phyloP scores from a whole-genome alignment of 805 yeast genomes.

The Teunomyces barrocoloradensis region DNA sequence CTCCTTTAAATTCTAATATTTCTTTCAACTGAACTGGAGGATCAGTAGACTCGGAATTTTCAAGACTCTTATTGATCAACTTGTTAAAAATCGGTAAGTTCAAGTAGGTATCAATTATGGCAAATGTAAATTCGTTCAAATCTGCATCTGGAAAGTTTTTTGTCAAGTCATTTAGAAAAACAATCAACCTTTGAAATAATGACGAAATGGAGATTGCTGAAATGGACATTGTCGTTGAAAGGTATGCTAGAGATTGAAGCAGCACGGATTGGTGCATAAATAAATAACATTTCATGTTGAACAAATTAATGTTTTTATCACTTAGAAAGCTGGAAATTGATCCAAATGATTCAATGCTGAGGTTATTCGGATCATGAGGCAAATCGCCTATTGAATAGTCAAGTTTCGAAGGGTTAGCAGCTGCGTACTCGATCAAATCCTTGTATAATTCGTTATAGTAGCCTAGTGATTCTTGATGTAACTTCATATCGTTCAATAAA shows the following conservation, averaged over 20 bases:
- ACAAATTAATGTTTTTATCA: conserved; percentile 16
- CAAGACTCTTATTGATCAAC: conserved; percentile 22
- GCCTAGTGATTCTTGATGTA: conserved; percentile 58
- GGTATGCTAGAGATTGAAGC: conserved; percentile 35
- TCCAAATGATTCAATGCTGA: not conserved
- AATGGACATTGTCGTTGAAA: conserved; percentile 38
- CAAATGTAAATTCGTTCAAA: conserved; percentile 39
- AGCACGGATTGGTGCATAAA: conserved; percentile 36
- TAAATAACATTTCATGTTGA: conserved; percentile 27
- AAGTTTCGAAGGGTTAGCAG: not conserved
- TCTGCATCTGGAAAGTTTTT: conserved; percentile 14
- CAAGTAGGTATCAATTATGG: conserved; percentile 42
- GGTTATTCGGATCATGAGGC: not conserved
- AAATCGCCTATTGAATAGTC: not conserved
- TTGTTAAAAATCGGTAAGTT: conserved; percentile 20
- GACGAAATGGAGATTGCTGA: conserved; percentile 41
- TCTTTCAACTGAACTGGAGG: conserved; percentile 16
- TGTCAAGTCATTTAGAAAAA: conserved; percentile 41
- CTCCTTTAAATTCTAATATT: conserved; percentile 45
- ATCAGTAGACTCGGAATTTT: conserved; percentile 10
- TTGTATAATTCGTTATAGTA: conserved; percentile 48
- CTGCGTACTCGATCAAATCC: conserved; percentile 11
- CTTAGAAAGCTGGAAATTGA: conserved; percentile 1
- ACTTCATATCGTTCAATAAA: conserved; percentile 52
- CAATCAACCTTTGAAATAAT: conserved; percentile 33